Conservation (phyloP, 225 moss, liverwort and hornwort species). For the Marchantia paleacea region DNA sequence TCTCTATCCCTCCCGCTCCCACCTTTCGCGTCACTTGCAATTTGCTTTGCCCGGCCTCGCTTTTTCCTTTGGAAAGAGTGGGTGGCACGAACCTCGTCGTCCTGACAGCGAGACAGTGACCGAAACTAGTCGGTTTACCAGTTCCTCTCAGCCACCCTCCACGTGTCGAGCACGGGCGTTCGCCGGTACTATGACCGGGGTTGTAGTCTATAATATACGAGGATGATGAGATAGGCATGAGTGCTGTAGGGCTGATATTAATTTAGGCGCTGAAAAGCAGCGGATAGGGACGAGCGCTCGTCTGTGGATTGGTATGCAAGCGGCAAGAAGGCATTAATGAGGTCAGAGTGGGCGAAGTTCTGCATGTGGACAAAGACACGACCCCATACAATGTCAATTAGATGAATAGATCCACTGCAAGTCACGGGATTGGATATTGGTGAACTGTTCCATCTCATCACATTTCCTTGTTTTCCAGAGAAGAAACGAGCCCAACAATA, state of each 20-base stretch:
- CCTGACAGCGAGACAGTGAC: background rate
- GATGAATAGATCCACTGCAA: background rate
- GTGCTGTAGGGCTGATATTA: background rate
- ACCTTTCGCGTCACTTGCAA: too few relatives aligned
- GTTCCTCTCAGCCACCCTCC: background rate
- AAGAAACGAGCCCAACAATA: background rate
- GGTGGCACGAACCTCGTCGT: background rate
- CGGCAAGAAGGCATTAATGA: background rate
- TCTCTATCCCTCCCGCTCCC: too few relatives aligned
- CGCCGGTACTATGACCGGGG: background rate
- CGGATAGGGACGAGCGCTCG: conserved; percentile 1
- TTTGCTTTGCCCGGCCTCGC: background rate
- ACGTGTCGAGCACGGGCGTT: background rate
- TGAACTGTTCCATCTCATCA: background rate
- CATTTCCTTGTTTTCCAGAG: background rate
- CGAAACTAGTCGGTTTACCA: background rate
- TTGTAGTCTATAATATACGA: background rate
- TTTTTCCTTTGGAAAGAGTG: background rate
- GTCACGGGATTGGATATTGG: background rate
- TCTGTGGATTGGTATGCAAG: background rate
- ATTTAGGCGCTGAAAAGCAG: background rate
- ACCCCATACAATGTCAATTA: background rate
- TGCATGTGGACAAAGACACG: conserved; percentile 4
- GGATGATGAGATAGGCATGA: background rate
- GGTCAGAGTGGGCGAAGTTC: background rate